Percentiles rank a stretch among this genome's conserved stretches.
These are phyloP conservation scores for Cryptosporidium sp. DNA, from an alignment of 169 alveolate species.

Conservation along the genomic window DNA sequence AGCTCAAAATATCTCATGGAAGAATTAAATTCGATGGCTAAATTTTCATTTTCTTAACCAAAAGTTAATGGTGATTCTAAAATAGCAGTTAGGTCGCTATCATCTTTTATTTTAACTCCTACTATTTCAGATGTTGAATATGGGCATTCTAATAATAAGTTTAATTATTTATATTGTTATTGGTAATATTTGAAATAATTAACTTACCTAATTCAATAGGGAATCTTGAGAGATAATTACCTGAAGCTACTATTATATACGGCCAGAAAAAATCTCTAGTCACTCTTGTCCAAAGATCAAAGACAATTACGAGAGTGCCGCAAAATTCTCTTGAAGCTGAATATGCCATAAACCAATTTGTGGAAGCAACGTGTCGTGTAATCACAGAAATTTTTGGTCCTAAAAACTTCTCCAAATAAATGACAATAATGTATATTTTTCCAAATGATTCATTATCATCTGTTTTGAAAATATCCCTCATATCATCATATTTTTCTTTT, in stretches of 20 bases:
- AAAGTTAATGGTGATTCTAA: conserved; percentile 44
- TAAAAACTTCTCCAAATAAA: conserved; percentile 17
- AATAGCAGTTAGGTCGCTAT: conserved; percentile 48
- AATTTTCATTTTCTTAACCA: neutral
- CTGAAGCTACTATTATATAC: neutral
- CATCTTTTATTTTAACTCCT: conserved; percentile 21
- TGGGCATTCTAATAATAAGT: conserved; percentile 38
- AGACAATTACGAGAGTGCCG: conserved; percentile 2
- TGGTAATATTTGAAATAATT: neutral
- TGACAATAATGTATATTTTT: neutral
- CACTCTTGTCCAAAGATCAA: conserved; percentile 37
- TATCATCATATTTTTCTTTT: neutral
- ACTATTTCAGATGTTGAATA: neutral
- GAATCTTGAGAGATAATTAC: conserved; percentile 11
- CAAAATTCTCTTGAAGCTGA: conserved; percentile 45
- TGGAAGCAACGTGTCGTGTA: neutral
- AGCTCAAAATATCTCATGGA: conserved; percentile 47
- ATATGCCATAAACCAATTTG: conserved; percentile 28
- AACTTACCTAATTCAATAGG: conserved; percentile 58
- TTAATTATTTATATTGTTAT: neutral
- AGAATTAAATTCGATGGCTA: conserved; percentile 37
- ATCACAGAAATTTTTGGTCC: neutral
- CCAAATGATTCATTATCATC: neutral
- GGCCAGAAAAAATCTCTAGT: conserved; percentile 56
- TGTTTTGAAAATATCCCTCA: neutral